Evolutionary conservation across 1,139 yeast genomes (phyloP).

Genomic region (Taphrina confusa): DNA sequence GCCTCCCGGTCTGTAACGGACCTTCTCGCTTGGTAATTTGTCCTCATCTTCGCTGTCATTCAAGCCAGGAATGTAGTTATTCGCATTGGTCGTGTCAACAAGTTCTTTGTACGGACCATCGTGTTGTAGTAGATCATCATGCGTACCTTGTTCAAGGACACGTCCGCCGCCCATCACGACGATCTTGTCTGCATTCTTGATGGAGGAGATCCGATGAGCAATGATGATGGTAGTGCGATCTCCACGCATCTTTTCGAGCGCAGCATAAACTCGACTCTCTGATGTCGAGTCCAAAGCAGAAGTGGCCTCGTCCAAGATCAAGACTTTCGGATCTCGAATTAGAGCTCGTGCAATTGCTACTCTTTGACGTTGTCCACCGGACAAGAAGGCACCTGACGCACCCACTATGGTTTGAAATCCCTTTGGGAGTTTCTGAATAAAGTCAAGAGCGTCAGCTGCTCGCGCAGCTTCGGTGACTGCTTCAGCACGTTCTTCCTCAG

Average conservation of each 20-base stretch:
- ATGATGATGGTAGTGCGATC: conserved; percentile 71
- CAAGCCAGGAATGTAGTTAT: conserved; percentile 19
- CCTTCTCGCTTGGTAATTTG: conserved; percentile 9
- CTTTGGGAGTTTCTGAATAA: conserved; percentile 56
- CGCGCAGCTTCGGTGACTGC: conserved; percentile 50
- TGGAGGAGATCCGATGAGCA: conserved; percentile 76
- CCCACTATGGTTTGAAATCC: conserved; percentile 64
- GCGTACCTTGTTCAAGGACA: conserved; percentile 52
- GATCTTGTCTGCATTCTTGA: conserved; percentile 54
- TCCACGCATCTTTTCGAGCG: conserved; percentile 54
- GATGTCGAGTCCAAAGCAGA: conserved; percentile 71
- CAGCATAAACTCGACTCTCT: conserved; percentile 69
- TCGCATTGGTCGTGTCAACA: conserved; percentile 45
- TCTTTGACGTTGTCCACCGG: conserved; percentile 82
- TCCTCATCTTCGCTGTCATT: conserved; percentile 11
- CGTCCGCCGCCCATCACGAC: conserved; percentile 52
- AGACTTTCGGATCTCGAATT: conserved; percentile 58
- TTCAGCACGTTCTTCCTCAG: conserved; percentile 49
- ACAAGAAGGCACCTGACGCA: conserved; percentile 54
- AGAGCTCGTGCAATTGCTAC: conserved; percentile 74
- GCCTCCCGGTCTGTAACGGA: neutral
- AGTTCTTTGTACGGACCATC: conserved; percentile 47
- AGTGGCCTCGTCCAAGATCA: conserved; percentile 78
- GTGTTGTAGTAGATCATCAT: conserved; percentile 45
- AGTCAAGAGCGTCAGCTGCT: conserved; percentile 52